Conservation (phyloP, 139 green algal genomes). For the Micractinium conductrix region DNA sequence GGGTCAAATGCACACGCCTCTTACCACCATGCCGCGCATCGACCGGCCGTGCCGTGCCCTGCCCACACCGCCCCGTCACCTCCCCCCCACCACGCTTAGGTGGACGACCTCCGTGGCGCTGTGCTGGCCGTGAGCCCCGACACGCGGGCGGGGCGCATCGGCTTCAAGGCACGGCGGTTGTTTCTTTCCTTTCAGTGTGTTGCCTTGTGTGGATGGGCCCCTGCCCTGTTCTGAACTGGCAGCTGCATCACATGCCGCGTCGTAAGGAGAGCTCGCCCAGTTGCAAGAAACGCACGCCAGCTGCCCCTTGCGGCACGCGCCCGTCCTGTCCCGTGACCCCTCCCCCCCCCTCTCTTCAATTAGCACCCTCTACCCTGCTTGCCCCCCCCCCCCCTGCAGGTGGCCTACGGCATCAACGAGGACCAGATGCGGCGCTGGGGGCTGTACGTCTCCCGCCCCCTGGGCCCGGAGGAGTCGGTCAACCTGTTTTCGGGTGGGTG, state of each 20-base stretch:
- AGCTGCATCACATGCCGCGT: too few relatives aligned
- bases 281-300: background rate
- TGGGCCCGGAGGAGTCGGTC: conserved; percentile 46
- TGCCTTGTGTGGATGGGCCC: too few relatives aligned
- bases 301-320: too few relatives aligned
- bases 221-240: background rate
- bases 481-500: conserved; percentile 30
- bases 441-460: conserved; percentile 56
- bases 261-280: too few relatives aligned
- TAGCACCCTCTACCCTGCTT: background rate
- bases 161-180: conserved; percentile 40
- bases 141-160: conserved; percentile 47
- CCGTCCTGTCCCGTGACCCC: background rate
- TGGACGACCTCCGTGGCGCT: conserved; percentile 50
- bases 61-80: background rate
- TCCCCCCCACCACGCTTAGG: background rate
- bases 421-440: conserved; percentile 62
- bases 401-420: conserved; percentile 54
- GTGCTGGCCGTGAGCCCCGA: conserved; percentile 53
- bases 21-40: background rate
- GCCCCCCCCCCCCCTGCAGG: background rate
- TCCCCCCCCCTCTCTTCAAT: background rate
- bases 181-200: too few relatives aligned
- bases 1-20: too few relatives aligned
- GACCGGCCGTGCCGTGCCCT: background rate